Evolutionary conservation across 164 flowering plant species (phyloP).

Genomic region (Chloranthus sessilifolius): DNA sequence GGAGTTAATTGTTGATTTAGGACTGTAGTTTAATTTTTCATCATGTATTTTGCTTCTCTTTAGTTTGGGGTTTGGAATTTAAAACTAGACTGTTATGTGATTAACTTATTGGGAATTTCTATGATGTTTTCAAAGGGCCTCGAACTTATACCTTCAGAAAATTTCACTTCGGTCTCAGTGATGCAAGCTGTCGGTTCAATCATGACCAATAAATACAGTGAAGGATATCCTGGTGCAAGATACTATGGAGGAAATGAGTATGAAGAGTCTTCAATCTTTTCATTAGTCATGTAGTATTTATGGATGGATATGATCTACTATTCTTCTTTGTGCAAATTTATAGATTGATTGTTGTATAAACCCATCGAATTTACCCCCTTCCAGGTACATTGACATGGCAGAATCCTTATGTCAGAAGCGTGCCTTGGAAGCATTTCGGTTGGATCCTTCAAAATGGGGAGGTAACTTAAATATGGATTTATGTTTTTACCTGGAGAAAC

Average conservation of each 20-base stretch:
- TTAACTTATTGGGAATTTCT: conserved; percentile 5
- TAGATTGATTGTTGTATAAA: neutral
- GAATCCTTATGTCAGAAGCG: conserved; percentile 96
- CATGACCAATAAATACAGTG: conserved; percentile 99
- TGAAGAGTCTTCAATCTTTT: conserved; percentile 12
- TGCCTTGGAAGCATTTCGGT: conserved; percentile 88
- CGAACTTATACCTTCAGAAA: conserved; percentile 97
- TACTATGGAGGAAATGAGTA: conserved; percentile 99
- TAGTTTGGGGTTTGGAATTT: neutral
- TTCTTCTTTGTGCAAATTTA: neutral
- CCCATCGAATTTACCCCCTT: conserved; percentile 4
- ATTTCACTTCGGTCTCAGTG: conserved; percentile 91
- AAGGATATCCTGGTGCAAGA: conserved; percentile 99
- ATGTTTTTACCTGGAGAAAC: too few species aligned
- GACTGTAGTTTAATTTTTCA: neutral
- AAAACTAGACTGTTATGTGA: neutral
- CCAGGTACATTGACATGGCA: conserved; percentile 98
- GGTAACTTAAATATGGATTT: conserved; percentile 31
- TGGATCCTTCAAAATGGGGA: conserved; percentile 99
- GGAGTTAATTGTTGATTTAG: too few species aligned
- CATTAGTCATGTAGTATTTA: neutral
- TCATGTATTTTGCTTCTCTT: neutral
- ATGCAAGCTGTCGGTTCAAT: conserved; percentile 99
- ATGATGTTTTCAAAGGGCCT: conserved; percentile 55
- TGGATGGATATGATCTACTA: neutral